Conservation (phyloP, 495 filamentous ascomycete genomes). For the Daldinia caldariorum region DNA sequence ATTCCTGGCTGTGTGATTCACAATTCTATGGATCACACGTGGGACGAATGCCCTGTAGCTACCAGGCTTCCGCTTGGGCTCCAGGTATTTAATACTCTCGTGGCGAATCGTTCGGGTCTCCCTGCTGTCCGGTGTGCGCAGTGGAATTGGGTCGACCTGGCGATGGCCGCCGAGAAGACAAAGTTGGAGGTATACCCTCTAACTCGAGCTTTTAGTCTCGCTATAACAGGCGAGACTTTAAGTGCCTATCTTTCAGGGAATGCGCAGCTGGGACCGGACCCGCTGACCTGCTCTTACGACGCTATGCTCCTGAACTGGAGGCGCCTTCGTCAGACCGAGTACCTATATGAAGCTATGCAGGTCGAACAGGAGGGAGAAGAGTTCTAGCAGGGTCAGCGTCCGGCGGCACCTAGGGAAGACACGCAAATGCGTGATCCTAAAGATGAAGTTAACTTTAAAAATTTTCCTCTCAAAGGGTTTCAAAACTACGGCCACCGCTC, state of each 20-base stretch:
- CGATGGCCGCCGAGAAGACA: not conserved
- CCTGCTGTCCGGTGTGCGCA: not conserved
- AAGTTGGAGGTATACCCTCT: not conserved
- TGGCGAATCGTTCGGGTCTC: not conserved
- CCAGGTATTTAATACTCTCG: not conserved
- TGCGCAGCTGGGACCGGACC: not conserved
- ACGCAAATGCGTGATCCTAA: too few relatives aligned
- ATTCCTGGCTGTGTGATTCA: not conserved
- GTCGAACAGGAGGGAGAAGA: too few relatives aligned
- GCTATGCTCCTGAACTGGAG: not conserved
- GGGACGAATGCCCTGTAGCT: not conserved
- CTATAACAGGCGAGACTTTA: not conserved
- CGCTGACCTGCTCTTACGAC: not conserved
- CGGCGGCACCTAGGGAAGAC: too few relatives aligned
- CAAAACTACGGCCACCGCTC: too few relatives aligned
- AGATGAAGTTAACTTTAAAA: too few relatives aligned
- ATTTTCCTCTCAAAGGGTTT: too few relatives aligned
- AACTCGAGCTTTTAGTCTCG: not conserved
- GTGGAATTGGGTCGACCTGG: not conserved
- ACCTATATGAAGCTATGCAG: not conserved
- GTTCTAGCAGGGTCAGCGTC: too few relatives aligned
- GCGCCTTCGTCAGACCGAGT: not conserved
- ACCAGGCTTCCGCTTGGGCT: too few relatives aligned
- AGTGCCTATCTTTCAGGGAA: not conserved
- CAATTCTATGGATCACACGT: not conserved